Conservation (phyloP, 2,329 filamentous ascomycete genomes). For the Fusarium sp. region DNA sequence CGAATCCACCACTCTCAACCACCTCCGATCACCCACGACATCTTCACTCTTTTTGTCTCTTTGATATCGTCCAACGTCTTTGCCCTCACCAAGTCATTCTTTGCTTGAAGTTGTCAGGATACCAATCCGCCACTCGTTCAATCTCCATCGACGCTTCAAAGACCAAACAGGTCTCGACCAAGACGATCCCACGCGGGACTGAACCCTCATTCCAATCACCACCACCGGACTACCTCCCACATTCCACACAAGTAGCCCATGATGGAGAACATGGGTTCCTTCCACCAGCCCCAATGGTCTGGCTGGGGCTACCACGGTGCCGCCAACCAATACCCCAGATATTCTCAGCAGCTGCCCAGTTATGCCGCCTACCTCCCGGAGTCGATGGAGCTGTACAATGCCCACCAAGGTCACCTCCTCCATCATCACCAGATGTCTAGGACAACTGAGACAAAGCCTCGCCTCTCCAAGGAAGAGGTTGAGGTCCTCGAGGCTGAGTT, state of each 20-base stretch:
- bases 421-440: constrained; percentile 52
- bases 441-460: constrained; percentile 59
- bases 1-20: constrained; percentile 32
- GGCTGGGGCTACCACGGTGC: constrained; percentile 47
- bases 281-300: constrained; percentile 49
- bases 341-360: constrained; percentile 46
- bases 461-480: constrained; percentile 66
- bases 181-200: constrained; percentile 19
- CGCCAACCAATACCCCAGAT: constrained; percentile 45
- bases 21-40: constrained; percentile 28
- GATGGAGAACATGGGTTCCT: constrained; percentile 48
- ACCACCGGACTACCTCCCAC: constrained; percentile 20
- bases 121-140: constrained; percentile 29
- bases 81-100: constrained; percentile 37
- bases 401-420: constrained; percentile 49
- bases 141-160: constrained; percentile 1
- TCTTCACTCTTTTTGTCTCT: constrained; percentile 33
- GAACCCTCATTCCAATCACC: constrained; percentile 32
- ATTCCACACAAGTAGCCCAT: constrained; percentile 25
- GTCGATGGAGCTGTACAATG: constrained; percentile 51
- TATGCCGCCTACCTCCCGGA: constrained; percentile 51
- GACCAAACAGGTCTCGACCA: constrained; percentile 8
- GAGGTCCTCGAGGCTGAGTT: constrained; percentile 68
- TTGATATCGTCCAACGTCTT: constrained; percentile 23
- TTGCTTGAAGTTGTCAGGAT: constrained; percentile 26